Conservation (phyloP, 2,329 filamentous ascomycete species). For the Bipolaris cookei region DNA sequence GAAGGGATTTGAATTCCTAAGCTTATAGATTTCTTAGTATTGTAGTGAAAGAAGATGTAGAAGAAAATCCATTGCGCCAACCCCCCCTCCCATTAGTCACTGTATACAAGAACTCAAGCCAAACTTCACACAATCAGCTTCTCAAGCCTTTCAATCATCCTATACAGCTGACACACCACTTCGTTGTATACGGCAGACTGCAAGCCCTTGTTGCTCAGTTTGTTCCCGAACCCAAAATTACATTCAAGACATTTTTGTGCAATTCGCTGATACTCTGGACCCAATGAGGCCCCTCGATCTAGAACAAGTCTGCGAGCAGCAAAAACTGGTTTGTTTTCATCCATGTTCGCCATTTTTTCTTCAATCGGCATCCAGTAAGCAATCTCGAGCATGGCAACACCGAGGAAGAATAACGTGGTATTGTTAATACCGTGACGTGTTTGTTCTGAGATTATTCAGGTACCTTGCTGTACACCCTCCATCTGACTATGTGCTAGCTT, state of each 20-base stretch:
- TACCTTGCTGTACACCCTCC: neutral
- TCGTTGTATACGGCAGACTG: conserved; percentile 35
- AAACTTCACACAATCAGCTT: neutral
- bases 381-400: conserved; percentile 35
- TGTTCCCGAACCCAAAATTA: conserved; percentile 29
- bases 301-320: conserved; percentile 31
- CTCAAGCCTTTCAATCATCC: conserved; percentile 12
- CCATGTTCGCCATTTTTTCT: conserved; percentile 20
- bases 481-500: conserved; percentile 23
- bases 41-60: too few species aligned
- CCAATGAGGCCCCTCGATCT: conserved; percentile 16
- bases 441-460: neutral
- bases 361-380: conserved; percentile 33
- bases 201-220: conserved; percentile 28
- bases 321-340: conserved; percentile 24
- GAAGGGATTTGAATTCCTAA: too few species aligned
- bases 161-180: conserved; percentile 31
- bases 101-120: too few species aligned
- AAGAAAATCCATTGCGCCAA: too few species aligned
- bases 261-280: conserved; percentile 26
- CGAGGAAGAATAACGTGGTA: conserved; percentile 31
- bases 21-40: too few species aligned
- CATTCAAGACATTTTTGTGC: conserved; percentile 27
- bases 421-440: conserved; percentile 32
- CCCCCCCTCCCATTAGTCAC: too few species aligned